Conservation (phyloP, 2,329 filamentous ascomycete genomes). For the Furcasterigmium furcatum region DNA sequence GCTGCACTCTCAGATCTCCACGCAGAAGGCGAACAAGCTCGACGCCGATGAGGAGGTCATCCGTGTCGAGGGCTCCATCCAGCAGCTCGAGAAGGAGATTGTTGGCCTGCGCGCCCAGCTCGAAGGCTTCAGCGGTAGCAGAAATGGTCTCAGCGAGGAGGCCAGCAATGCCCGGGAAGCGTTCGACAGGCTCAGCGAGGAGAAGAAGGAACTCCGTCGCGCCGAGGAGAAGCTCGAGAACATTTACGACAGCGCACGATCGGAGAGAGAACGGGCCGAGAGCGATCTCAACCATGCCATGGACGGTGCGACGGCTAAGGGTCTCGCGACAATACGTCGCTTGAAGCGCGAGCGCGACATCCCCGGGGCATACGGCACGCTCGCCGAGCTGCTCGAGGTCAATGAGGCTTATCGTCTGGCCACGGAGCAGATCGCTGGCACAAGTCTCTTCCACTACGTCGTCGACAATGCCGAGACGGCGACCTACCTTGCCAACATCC, state of each 20-base stretch:
- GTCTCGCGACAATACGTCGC: slow-evolving; percentile 80
- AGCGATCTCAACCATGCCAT: slow-evolving; percentile 77
- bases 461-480: slow-evolving; percentile 91
- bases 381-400: slow-evolving; percentile 90
- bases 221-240: slow-evolving; percentile 86
- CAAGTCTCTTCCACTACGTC: slow-evolving; percentile 92
- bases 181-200: slow-evolving; percentile 76
- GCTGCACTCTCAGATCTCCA: slow-evolving; percentile 70
- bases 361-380: slow-evolving; percentile 83
- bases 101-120: slow-evolving; percentile 67
- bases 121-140: slow-evolving; percentile 74
- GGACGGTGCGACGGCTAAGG: slow-evolving; percentile 83
- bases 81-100: slow-evolving; percentile 69
- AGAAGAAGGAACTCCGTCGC: slow-evolving; percentile 82
- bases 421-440: slow-evolving; percentile 88
- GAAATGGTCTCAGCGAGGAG: slow-evolving; percentile 69
- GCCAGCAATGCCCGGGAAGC: slow-evolving; percentile 75
- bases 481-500: slow-evolving; percentile 72
- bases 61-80: slow-evolving; percentile 68
- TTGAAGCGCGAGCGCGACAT: slow-evolving; percentile 78
- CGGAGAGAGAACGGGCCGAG: slow-evolving; percentile 76
- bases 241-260: slow-evolving; percentile 69
- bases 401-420: slow-evolving; percentile 81
- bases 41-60: slow-evolving; percentile 81
- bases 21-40: slow-evolving; percentile 79